phyloP scores from a whole-genome alignment of 805 yeast species.

The Hanseniaspora thailandica region DNA sequence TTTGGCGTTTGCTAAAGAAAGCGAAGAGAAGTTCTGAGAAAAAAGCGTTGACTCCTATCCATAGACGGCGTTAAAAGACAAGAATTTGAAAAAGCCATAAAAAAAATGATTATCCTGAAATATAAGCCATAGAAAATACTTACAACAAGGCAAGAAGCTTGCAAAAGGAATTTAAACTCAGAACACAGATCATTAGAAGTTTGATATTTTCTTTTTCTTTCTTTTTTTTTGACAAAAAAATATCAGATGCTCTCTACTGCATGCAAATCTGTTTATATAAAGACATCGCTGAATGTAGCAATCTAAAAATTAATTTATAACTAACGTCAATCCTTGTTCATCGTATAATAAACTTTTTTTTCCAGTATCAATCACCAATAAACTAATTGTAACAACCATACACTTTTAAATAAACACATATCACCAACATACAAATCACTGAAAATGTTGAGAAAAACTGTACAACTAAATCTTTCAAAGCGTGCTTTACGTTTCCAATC shows the following conservation, averaged over 20 bases:
- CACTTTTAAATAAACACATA: too few relatives aligned
- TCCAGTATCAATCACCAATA: background rate
- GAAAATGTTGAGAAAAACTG: conserved; percentile 12
- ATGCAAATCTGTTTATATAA: background rate
- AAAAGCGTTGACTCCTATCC: background rate
- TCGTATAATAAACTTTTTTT: too few relatives aligned
- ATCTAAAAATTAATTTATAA: too few relatives aligned
- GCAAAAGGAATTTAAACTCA: background rate
- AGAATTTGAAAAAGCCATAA: too few relatives aligned
- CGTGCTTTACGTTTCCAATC: conserved; percentile 16
- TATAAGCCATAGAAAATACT: background rate
- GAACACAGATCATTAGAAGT: background rate
- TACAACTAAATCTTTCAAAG: background rate
- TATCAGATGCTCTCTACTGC: background rate
- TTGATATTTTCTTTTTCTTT: too few relatives aligned
- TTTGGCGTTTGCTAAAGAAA: background rate
- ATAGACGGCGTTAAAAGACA: background rate
- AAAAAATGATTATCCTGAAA: background rate
- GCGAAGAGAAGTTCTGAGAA: background rate
- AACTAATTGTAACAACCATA: background rate
- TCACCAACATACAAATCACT: background rate
- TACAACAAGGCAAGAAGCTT: background rate
- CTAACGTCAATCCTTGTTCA: too few relatives aligned
- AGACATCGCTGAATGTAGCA: background rate
- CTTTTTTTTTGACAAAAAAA: too few relatives aligned